Evolutionary conservation across 768 basidiomycete species (phyloP).

Genomic region (Amanita inopinata): DNA sequence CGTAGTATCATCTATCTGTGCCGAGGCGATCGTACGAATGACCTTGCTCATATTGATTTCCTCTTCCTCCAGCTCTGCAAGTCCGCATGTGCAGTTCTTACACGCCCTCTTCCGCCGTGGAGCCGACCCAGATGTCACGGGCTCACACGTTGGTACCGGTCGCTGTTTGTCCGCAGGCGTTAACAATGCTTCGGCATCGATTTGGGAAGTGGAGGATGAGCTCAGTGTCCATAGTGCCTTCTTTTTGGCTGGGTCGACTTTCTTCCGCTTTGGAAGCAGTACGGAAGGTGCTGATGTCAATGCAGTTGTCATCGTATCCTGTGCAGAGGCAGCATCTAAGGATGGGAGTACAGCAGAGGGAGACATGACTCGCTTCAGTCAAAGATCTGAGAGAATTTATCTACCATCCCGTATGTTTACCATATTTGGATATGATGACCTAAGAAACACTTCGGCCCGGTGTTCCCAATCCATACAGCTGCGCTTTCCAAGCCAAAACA

Average conservation of each 20-base stretch:
- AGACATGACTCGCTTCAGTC: too few species aligned
- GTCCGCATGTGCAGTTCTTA: conserved; percentile 94
- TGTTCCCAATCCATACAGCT: too few species aligned
- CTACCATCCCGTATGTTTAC: too few species aligned
- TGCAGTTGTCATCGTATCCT: not conserved
- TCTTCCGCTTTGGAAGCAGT: conserved; percentile 43
- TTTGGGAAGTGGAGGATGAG: conserved; percentile 57
- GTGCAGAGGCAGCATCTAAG: not conserved
- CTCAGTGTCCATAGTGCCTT: conserved; percentile 84
- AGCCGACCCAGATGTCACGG: conserved; percentile 30
- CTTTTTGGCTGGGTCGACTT: conserved; percentile 62
- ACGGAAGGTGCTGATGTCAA: conserved; percentile 28
- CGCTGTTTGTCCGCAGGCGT: conserved; percentile 76
- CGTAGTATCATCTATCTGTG: too few species aligned
- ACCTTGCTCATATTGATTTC: conserved; percentile 51
- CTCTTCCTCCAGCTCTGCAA: conserved; percentile 86
- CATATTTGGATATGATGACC: not conserved
- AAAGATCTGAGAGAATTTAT: too few species aligned
- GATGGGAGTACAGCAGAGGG: not conserved
- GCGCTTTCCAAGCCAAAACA: too few species aligned
- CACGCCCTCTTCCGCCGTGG: conserved; percentile 85
- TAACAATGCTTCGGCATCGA: conserved; percentile 78
- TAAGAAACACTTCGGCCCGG: too few species aligned
- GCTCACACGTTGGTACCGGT: conserved; percentile 72
- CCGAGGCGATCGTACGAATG: conserved; percentile 55